These are phyloP conservation scores for Chaetomium tenue DNA, from an alignment of 495 filamentous ascomycete species.

Conservation along the genomic window DNA sequence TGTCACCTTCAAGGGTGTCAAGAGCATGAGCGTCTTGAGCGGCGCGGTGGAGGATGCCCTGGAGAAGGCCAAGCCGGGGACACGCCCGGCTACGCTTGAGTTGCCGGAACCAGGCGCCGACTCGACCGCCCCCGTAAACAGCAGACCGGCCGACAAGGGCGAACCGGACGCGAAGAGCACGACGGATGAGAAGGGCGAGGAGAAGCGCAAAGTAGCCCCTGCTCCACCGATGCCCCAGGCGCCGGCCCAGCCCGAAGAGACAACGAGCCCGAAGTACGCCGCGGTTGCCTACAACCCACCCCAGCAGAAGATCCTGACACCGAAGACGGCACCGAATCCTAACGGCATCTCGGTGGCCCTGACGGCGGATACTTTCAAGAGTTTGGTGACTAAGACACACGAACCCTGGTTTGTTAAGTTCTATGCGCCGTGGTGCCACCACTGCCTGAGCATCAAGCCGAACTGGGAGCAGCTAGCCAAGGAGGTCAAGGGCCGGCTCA, in stretches of 20 bases:
- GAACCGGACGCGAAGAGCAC: constrained; percentile 43
- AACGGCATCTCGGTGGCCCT: constrained; percentile 71
- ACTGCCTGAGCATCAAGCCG: constrained; percentile 89
- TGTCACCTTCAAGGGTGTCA: constrained; percentile 59
- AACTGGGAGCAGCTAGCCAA: constrained; percentile 87
- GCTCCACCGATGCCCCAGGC: constrained; percentile 3
- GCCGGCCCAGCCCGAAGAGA: constrained; percentile 13
- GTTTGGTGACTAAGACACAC: constrained; percentile 75
- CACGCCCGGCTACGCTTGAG: constrained; percentile 56
- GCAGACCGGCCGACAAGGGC: constrained; percentile 42
- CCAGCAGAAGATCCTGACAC: constrained; percentile 45
- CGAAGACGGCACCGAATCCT: constrained; percentile 62
- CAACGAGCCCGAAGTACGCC: constrained; percentile 19
- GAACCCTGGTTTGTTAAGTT: constrained; percentile 99
- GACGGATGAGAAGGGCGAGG: constrained; percentile 13
- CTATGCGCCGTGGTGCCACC: constrained; percentile 94
- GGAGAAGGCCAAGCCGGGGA: constrained; percentile 75
- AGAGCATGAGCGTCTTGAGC: constrained; percentile 60
- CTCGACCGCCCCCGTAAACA: constrained; percentile 16
- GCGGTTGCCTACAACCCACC: constrained; percentile 2
- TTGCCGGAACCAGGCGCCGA: constrained; percentile 44
- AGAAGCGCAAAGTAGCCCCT: not conserved
- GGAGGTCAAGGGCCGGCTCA: constrained; percentile 81
- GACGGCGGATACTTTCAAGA: constrained; percentile 82
- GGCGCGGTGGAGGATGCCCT: constrained; percentile 72